A percentile compares a stretch with the other conserved stretches of the same genome.
phyloP scores from a whole-genome alignment of 768 basidiomycete species.

The Mycena capillaripes region DNA sequence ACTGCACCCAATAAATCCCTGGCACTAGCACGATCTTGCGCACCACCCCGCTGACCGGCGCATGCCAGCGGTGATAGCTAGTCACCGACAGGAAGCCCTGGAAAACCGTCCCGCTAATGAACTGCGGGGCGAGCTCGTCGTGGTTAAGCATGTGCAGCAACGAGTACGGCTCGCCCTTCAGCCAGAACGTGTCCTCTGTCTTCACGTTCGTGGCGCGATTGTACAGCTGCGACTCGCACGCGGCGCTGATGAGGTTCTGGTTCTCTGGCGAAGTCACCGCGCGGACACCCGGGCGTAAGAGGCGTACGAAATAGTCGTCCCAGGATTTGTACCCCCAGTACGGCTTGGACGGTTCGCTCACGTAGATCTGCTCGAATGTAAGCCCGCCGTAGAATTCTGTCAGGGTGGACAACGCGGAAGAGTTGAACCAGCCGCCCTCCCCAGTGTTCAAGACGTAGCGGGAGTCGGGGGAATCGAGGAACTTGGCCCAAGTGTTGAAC shows the following conservation, averaged over 20 bases:
- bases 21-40: slow-evolving; percentile 52
- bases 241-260: slow-evolving; percentile 50
- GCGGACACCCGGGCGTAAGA: slow-evolving; percentile 50
- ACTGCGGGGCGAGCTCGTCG: slow-evolving; percentile 50
- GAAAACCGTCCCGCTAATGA: slow-evolving; percentile 57
- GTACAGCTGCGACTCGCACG: slow-evolving; percentile 61
- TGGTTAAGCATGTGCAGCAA: slow-evolving; percentile 59
- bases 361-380: slow-evolving; percentile 52
- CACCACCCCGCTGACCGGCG: slow-evolving; percentile 57
- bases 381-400: slow-evolving; percentile 23
- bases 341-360: slow-evolving; percentile 51
- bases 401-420: slow-evolving; percentile 43
- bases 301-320: slow-evolving; percentile 61
- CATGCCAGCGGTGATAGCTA: slow-evolving; percentile 67
- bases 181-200: slow-evolving; percentile 59
- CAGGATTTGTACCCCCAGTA: slow-evolving; percentile 54
- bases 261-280: slow-evolving; percentile 43
- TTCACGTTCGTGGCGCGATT: slow-evolving; percentile 49
- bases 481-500: slow-evolving; percentile 62
- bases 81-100: slow-evolving; percentile 63
- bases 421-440: slow-evolving; percentile 60
- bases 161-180: slow-evolving; percentile 66
- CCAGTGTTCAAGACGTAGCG: slow-evolving; percentile 51
- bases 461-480: slow-evolving; percentile 58
- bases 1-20: slow-evolving; percentile 55